A percentile compares a stretch with the other conserved stretches of the same genome.
phyloP scores from a whole-genome alignment of 371 early-diverging fungal genomes.

The Apophysomyces trapeziformis region DNA sequence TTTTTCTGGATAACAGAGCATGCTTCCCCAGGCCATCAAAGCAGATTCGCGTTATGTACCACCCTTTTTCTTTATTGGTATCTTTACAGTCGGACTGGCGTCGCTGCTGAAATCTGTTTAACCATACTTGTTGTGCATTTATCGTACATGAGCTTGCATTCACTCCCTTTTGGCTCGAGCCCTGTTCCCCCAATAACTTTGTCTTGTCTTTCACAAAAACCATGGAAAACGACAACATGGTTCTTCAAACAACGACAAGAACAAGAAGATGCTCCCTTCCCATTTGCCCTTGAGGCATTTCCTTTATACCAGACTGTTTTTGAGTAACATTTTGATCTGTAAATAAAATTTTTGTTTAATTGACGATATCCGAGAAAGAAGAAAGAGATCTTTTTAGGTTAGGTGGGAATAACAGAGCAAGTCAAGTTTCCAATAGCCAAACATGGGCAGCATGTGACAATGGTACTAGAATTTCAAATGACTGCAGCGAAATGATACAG shows the following conservation, averaged over 20 bases:
- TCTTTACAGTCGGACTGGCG: conserved; percentile 57
- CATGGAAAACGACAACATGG: neutral
- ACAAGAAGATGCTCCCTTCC: neutral
- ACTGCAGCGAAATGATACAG: neutral
- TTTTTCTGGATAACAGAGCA: conserved; percentile 30
- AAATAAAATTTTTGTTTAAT: conserved; percentile 3
- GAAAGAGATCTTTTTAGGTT: neutral
- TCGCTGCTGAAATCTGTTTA: conserved; percentile 40
- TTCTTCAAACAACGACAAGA: neutral
- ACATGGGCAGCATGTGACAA: neutral
- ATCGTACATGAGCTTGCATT: conserved; percentile 24
- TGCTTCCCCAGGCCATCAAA: conserved; percentile 61
- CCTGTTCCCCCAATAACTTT: conserved; percentile 1
- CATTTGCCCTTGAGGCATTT: neutral
- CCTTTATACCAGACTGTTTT: neutral
- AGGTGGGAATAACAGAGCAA: neutral
- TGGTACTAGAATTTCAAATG: neutral
- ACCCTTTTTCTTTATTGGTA: conserved; percentile 60
- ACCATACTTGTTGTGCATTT: conserved; percentile 21
- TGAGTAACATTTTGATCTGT: neutral
- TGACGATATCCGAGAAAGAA: conserved; percentile 6
- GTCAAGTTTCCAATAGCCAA: conserved; percentile 2
- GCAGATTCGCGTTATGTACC: conserved; percentile 53
- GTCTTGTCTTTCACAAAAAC: conserved; percentile 13
- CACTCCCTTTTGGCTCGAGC: conserved; percentile 8